phyloP scores from a whole-genome alignment of 2,329 filamentous ascomycete genomes.

The Monilinia fructigena region DNA sequence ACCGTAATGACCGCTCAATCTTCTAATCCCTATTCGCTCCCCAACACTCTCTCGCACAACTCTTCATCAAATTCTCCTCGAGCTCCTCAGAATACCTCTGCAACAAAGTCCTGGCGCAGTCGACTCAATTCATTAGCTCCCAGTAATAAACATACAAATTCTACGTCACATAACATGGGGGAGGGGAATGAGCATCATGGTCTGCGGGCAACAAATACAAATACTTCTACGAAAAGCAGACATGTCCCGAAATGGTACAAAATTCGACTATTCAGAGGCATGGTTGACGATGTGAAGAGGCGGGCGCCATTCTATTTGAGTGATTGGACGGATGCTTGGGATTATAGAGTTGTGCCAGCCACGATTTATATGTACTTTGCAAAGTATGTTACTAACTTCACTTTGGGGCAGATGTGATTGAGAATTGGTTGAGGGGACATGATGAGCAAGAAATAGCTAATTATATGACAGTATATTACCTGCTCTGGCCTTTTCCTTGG shows the following conservation, averaged over 20 bases:
- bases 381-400: constrained; percentile 55
- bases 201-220: constrained; percentile 23
- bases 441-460: neutral
- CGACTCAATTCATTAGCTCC: constrained; percentile 13
- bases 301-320: constrained; percentile 75
- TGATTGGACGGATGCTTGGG: constrained; percentile 85
- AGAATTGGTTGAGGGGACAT: neutral
- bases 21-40: constrained; percentile 29
- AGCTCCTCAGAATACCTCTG: neutral
- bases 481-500: constrained; percentile 82
- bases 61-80: constrained; percentile 8
- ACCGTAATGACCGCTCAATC: constrained; percentile 20
- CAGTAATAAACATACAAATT: neutral
- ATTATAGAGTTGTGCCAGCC: constrained; percentile 83
- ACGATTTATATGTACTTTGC: constrained; percentile 95
- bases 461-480: constrained; percentile 67
- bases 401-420: neutral
- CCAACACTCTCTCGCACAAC: constrained; percentile 28
- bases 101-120: constrained; percentile 18
- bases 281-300: constrained; percentile 73
- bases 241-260: constrained; percentile 62
- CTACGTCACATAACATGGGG: constrained; percentile 1
- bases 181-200: constrained; percentile 19
- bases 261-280: constrained; percentile 72
- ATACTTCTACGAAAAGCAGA: constrained; percentile 28